Base-by-base conservation (phyloP, 164 flowering plant genomes). In the Macadamia tetraphylla region DNA sequence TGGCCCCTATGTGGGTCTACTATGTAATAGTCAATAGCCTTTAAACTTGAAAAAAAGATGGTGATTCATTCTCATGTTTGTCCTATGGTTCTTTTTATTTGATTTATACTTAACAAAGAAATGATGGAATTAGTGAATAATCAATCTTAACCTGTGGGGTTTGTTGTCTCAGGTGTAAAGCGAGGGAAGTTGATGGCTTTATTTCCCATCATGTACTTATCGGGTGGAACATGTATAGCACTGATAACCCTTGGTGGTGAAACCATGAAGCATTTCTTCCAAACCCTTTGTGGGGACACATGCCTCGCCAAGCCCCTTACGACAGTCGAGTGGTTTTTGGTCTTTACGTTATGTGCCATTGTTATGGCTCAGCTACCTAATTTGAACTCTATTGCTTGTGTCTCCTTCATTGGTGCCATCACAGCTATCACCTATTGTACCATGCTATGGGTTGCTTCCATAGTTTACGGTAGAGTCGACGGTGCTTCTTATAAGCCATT, bases 161-260 rank as follows among this genome's bases (percentile, higher is more conserved):
- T 23, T 23, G 23, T 23, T 23, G 7, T 61, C 29, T n/a, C 81
- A 89, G 97, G 97, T 52, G 80, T 79, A 18, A 90, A 70, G 75
- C 67, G 79, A 30, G 75, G 83, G 40, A 81, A 80, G 30, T 44
- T 78, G 66, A 69, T 88, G 13, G 83, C 80, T 8, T 15, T 75
- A 0, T 80, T 86, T 32, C 94, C 98, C 0, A 77, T 85, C 10
- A 67, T 82, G 82, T 82, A 88, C 69, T 83, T 90, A 68, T 88
- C 96, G 0, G 91, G 73, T 0, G 98, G 96, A 0, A 87, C 89
- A 23, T 92, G 95, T 66, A 78, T 78, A 40, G 77, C 84, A 6
- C 69, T 88, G 53, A 75, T 87, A 69, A 78, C 86, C 65, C 75
- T 83, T 52, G 95, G 88, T 13, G 94, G 94, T 0, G 61, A 80